These are phyloP conservation scores for Tuber borchii DNA, from an alignment of 495 filamentous ascomycete species.

Conservation along the genomic window DNA sequence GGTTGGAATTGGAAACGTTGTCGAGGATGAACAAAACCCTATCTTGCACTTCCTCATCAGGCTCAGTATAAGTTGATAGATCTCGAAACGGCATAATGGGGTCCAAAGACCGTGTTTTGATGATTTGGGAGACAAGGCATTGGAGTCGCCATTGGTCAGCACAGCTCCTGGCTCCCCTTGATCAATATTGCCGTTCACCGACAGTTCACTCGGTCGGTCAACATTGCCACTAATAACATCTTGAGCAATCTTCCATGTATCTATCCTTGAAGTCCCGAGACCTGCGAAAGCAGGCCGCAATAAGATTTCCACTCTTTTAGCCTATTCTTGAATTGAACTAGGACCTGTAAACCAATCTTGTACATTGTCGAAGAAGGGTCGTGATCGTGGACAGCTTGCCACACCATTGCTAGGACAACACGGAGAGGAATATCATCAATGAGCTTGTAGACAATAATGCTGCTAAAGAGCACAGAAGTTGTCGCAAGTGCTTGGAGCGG, in stretches of 20 bases:
- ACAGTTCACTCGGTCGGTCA: conserved; percentile 44
- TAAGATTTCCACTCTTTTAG: conserved; percentile 90
- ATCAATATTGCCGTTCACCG: conserved; percentile 46
- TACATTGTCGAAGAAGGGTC: conserved; percentile 80
- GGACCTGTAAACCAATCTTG: conserved; percentile 95
- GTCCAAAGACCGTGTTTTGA: conserved; percentile 55
- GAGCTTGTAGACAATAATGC: conserved; percentile 87
- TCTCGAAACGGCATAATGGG: conserved; percentile 59
- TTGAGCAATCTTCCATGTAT: conserved; percentile 72
- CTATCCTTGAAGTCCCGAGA: conserved; percentile 74
- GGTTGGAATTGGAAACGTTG: conserved; percentile 84
- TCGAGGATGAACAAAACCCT: conserved; percentile 93
- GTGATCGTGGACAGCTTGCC: conserved; percentile 84
- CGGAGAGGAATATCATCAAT: conserved; percentile 84
- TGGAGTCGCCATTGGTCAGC: conserved; percentile 32
- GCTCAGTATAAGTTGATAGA: conserved; percentile 63
- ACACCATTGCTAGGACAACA: conserved; percentile 87
- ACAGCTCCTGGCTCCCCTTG: conserved; percentile 16
- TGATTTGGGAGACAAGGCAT: conserved; percentile 18
- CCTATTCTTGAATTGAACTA: conserved; percentile 73
- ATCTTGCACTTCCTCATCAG: conserved; percentile 75
- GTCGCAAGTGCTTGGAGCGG: conserved; percentile 88
- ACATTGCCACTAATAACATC: conserved; percentile 58
- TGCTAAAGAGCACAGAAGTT: conserved; percentile 92
- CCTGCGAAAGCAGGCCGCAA: conserved; percentile 70